A percentile compares a stretch with the other conserved stretches of the same genome.
phyloP scores from a whole-genome alignment of 139 green algal species.

The Diplosphaera chodatii region DNA sequence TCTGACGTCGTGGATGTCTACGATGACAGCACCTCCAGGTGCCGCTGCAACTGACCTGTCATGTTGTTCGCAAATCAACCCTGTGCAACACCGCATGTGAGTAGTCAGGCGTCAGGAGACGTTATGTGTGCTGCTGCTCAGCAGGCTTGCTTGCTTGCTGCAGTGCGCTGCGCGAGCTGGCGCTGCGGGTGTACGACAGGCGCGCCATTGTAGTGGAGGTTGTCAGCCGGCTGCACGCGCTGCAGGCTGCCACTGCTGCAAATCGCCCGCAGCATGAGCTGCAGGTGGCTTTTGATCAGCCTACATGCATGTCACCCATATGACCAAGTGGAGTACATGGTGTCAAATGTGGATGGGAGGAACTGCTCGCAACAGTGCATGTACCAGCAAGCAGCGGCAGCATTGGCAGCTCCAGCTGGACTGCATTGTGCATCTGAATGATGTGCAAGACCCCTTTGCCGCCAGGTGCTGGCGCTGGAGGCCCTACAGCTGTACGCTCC shows the following conservation, averaged over 20 bases:
- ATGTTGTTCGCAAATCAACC: not conserved
- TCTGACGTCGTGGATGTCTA: slow-evolving; percentile 63
- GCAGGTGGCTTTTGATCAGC: no score
- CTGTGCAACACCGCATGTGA: no score
- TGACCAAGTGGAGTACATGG: no score
- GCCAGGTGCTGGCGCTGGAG: slow-evolving; percentile 56
- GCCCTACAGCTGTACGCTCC: slow-evolving; percentile 83
- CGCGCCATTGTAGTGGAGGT: slow-evolving; percentile 80
- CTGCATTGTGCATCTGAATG: no score
- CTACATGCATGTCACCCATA: no score
- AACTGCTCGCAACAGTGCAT: no score
- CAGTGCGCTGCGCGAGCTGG: slow-evolving; percentile 77
- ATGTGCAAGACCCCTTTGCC: no score
- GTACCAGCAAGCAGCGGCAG: slow-evolving; percentile 7
- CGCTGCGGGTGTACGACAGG: slow-evolving; percentile 79
- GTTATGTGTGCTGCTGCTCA: not conserved
- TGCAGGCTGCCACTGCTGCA: slow-evolving; percentile 27
- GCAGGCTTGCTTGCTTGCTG: no score
- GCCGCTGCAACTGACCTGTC: not conserved
- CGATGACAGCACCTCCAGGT: slow-evolving; percentile 75
- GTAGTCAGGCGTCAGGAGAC: no score
- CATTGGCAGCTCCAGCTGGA: no score
- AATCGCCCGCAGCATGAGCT: slow-evolving; percentile 17
- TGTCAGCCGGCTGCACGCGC: slow-evolving; percentile 54
- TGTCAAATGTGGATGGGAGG: no score